Evolutionary conservation across 495 filamentous ascomycete genomes (phyloP).

Genomic region (Cudoniella acicularis): DNA sequence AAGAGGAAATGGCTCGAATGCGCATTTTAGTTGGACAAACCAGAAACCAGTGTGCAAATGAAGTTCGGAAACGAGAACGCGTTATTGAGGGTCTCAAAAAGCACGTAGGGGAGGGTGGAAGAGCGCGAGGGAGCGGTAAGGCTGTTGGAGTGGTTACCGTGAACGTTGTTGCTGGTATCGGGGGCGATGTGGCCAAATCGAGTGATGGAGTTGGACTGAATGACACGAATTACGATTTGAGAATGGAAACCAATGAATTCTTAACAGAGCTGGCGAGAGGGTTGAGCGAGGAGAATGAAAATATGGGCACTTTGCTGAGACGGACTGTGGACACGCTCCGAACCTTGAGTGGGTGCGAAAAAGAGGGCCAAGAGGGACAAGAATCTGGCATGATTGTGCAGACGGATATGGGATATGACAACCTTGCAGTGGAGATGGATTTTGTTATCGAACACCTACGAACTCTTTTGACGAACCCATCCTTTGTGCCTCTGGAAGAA

Average conservation of each 20-base stretch:
- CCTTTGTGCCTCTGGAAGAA: slow-evolving; percentile 93
- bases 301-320: slow-evolving; percentile 67
- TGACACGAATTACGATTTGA: slow-evolving; percentile 66
- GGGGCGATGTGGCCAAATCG: slow-evolving; percentile 23
- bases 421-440: slow-evolving; percentile 68
- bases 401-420: slow-evolving; percentile 53
- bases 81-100: slow-evolving; percentile 86
- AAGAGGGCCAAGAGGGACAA: slow-evolving; percentile 42
- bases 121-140: slow-evolving; percentile 43
- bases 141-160: slow-evolving; percentile 50
- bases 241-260: slow-evolving; percentile 87
- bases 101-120: slow-evolving; percentile 53
- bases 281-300: slow-evolving; percentile 92
- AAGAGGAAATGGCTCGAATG: slow-evolving; percentile 75
- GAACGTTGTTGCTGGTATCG: slow-evolving; percentile 46
- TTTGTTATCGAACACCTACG: slow-evolving; percentile 72
- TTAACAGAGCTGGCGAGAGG: slow-evolving; percentile 83
- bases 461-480: slow-evolving; percentile 85
- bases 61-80: slow-evolving; percentile 85
- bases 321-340: slow-evolving; percentile 67
- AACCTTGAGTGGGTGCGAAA: slow-evolving; percentile 73
- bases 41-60: slow-evolving; percentile 81
- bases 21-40: slow-evolving; percentile 78
- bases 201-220: slow-evolving; percentile 43
- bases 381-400: slow-evolving; percentile 32